A percentile compares a stretch with the other conserved stretches of the same genome.
Conservation (phyloP, 2,329 filamentous ascomycete species). For the Ceratocystiopsis sp. region DNA sequence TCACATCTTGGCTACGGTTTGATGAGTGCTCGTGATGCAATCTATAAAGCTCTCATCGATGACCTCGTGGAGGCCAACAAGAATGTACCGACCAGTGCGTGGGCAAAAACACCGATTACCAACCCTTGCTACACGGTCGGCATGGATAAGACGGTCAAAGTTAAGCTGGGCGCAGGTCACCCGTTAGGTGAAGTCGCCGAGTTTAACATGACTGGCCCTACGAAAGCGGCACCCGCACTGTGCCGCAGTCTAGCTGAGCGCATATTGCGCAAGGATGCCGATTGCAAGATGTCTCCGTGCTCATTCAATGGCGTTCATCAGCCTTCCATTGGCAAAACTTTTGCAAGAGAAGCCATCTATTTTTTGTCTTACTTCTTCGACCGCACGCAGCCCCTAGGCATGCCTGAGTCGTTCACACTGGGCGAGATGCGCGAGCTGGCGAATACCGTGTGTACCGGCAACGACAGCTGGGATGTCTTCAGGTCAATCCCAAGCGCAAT, state of each 20-base stretch:
- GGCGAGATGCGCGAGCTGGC: slow-evolving; percentile 78
- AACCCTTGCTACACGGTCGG: slow-evolving; percentile 81
- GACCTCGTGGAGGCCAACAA: slow-evolving; percentile 49
- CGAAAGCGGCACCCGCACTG: slow-evolving; percentile 58
- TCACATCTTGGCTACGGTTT: slow-evolving; percentile 93
- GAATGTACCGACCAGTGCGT: slow-evolving; percentile 39
- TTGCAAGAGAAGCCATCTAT: slow-evolving; percentile 78
- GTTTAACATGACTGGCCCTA: slow-evolving; percentile 79
- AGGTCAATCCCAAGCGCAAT: slow-evolving; percentile 58
- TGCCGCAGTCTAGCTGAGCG: slow-evolving; percentile 83
- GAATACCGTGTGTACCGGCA: slow-evolving; percentile 66
- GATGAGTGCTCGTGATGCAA: slow-evolving; percentile 80
- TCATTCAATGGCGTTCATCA: slow-evolving; percentile 98
- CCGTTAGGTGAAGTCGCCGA: slow-evolving; percentile 44
- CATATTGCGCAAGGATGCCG: slow-evolving; percentile 72
- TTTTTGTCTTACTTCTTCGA: slow-evolving; percentile 98
- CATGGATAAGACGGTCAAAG: slow-evolving; percentile 54
- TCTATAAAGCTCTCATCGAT: slow-evolving; percentile 61
- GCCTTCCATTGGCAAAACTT: slow-evolving; percentile 81
- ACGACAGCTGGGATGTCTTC: slow-evolving; percentile 66
- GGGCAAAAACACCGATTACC: slow-evolving; percentile 52
- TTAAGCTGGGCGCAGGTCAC: slow-evolving; percentile 52
- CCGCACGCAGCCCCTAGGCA: slow-evolving; percentile 80
- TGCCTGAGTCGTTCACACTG: slow-evolving; percentile 95
- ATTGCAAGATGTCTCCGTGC: slow-evolving; percentile 75